Conservation (phyloP, 495 filamentous ascomycete species). For the Articulospora tetracladia region DNA sequence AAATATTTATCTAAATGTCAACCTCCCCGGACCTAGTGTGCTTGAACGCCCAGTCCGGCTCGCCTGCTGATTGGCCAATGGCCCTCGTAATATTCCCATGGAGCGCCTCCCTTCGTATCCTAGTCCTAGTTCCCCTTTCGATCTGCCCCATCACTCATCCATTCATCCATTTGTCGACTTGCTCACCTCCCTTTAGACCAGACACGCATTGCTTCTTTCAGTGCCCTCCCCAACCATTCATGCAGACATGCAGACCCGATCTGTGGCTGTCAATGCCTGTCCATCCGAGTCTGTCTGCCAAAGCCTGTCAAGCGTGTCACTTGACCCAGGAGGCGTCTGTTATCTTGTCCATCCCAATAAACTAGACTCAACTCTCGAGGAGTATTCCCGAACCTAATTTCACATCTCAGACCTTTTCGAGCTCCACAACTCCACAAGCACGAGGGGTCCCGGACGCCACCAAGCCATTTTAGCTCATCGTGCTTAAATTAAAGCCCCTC, state of each 20-base stretch:
- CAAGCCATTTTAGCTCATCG: background rate
- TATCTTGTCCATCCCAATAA: too few relatives aligned
- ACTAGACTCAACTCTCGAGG: too few relatives aligned
- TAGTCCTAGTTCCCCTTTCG: too few relatives aligned
- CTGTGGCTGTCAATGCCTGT: background rate
- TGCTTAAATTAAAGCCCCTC: background rate
- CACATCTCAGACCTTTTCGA: too few relatives aligned
- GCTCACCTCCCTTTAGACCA: background rate
- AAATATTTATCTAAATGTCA: background rate
- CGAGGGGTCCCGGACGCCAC: background rate
- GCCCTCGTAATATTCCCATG: background rate
- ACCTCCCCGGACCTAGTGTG: too few relatives aligned
- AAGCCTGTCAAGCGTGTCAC: too few relatives aligned
- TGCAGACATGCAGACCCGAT: background rate
- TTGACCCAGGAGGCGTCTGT: too few relatives aligned
- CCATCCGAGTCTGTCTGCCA: too few relatives aligned
- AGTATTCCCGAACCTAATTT: too few relatives aligned
- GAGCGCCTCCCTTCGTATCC: background rate
- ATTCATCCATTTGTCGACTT: background rate
- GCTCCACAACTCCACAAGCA: background rate
- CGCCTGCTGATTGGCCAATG: background rate
- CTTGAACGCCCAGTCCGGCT: too few relatives aligned
- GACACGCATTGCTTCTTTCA: background rate
- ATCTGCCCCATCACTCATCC: too few relatives aligned
- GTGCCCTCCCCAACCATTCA: background rate